Percentiles rank a stretch among this genome's conserved stretches.
Conservation (phyloP, 345 rosid genomes). For the Bruguiera gymnorhiza region DNA sequence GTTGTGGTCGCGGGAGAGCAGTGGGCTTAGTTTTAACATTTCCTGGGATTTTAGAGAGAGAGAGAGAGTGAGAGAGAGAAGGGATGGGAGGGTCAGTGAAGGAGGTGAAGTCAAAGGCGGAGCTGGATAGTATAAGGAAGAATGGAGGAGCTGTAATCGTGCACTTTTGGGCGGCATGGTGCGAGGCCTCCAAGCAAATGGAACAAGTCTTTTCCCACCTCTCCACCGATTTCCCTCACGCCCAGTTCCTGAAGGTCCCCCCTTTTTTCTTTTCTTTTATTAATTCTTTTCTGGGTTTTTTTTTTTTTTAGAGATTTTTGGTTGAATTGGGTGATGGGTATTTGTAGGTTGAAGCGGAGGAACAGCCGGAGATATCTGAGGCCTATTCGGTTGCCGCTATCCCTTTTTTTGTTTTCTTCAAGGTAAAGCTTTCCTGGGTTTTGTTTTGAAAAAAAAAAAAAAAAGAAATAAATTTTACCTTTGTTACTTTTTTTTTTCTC, state of each 20-base stretch:
- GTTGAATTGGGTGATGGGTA: slow-evolving; percentile 7
- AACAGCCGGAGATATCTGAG: slow-evolving; percentile 87
- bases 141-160: slow-evolving; percentile 55
- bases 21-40: too few species aligned
- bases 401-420: slow-evolving; percentile 81
- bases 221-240: slow-evolving; percentile 80
- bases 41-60: too few species aligned
- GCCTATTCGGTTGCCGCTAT: slow-evolving; percentile 80
- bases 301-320: too few species aligned
- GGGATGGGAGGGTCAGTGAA: slow-evolving; percentile 76
- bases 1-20: too few species aligned
- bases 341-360: slow-evolving; percentile 95
- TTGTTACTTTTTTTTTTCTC: too few species aligned
- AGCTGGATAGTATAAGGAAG: slow-evolving; percentile 55
- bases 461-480: not conserved
- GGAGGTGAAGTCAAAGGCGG: slow-evolving; percentile 75
- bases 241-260: slow-evolving; percentile 73
- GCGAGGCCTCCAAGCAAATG: slow-evolving; percentile 99
- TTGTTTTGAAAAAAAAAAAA: not conserved
- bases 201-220: slow-evolving; percentile 92
- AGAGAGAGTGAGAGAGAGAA: too few species aligned
- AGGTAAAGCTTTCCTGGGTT: slow-evolving; percentile 39
- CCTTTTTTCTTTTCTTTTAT: not conserved
- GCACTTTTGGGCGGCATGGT: slow-evolving; percentile 99
- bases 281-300: not conserved